These are phyloP conservation scores for Plantago ovata DNA, from an alignment of 257 asterid genomes.

Conservation along the genomic window DNA sequence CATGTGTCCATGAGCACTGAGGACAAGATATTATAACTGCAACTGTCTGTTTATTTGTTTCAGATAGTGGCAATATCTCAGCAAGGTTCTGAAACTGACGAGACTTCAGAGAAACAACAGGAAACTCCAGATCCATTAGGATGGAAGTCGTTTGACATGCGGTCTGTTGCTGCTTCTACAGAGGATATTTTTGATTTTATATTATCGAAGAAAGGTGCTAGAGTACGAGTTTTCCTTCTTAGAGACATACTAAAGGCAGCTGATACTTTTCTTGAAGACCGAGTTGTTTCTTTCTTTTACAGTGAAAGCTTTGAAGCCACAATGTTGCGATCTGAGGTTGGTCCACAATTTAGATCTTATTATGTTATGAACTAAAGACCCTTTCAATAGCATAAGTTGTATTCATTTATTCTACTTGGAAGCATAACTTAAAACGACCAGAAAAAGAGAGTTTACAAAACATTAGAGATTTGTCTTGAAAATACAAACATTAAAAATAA, in stretches of 20 bases:
- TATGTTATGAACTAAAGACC: background rate
- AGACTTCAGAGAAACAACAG: constrained; percentile 23
- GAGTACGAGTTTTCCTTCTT: constrained; percentile 77
- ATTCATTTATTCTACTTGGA: background rate
- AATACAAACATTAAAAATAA: too few species aligned
- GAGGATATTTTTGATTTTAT: constrained; percentile 87
- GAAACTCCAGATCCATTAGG: constrained; percentile 42
- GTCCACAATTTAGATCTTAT: constrained; percentile 15
- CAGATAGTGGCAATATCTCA: constrained; percentile 85
- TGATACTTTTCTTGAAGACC: constrained; percentile 63
- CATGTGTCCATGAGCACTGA: constrained; percentile 8
- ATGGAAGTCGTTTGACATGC: constrained; percentile 78
- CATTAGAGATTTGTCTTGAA: too few species aligned
- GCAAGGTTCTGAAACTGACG: constrained; percentile 53
- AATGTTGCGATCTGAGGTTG: constrained; percentile 46
- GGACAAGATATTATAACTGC: background rate
- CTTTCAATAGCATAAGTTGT: background rate
- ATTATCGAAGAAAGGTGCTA: constrained; percentile 73
- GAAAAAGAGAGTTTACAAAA: too few species aligned
- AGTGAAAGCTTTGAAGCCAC: constrained; percentile 32
- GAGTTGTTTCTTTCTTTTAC: constrained; percentile 35
- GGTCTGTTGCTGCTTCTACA: constrained; percentile 80
- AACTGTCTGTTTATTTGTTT: constrained; percentile 18
- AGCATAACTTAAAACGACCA: too few species aligned
- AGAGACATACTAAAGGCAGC: constrained; percentile 69